Percentiles rank a stretch among this genome's conserved stretches.
Evolutionary conservation across 2,329 filamentous ascomycete species (phyloP).

Genomic region (Hypoxylon rubiginosum): DNA sequence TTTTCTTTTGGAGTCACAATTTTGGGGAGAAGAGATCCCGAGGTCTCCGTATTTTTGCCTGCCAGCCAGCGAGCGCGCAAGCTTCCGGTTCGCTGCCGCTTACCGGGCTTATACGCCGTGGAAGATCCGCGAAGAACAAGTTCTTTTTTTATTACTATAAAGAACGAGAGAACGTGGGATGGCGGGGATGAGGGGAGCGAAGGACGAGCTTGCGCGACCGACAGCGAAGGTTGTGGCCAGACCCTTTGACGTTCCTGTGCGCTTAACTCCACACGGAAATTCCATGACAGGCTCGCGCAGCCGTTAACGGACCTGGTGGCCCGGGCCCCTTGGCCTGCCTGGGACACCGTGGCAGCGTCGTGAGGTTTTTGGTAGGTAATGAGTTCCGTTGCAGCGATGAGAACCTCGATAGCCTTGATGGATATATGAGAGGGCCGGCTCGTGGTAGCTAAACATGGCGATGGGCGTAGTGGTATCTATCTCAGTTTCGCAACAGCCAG

Average conservation of each 20-base stretch:
- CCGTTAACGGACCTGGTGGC: conserved; percentile 43
- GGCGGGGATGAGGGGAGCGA: conserved; percentile 8
- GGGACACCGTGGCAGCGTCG: conserved; percentile 40
- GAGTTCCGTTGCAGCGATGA: conserved; percentile 27
- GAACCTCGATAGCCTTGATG: conserved; percentile 12
- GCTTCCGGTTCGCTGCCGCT: conserved; percentile 43
- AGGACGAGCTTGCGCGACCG: conserved; percentile 32
- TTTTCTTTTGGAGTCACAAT: too few relatives aligned
- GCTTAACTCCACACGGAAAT: conserved; percentile 43
- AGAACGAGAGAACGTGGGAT: conserved; percentile 32
- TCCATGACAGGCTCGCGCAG: conserved; percentile 42
- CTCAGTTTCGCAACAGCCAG: conserved; percentile 20
- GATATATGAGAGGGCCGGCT: conserved; percentile 39
- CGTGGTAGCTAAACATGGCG: conserved; percentile 23
- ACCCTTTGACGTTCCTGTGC: conserved; percentile 25
- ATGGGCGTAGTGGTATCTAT: conserved; percentile 24
- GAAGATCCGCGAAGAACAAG: conserved; percentile 26
- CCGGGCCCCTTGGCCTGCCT: conserved; percentile 22
- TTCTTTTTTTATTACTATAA: conserved; percentile 13
- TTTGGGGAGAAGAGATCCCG: conserved; percentile 20
- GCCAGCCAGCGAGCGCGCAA: conserved; percentile 30
- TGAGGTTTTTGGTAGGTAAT: conserved; percentile 44
- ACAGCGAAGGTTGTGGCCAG: conserved; percentile 36
- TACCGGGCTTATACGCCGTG: too few relatives aligned
- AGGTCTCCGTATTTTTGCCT: conserved; percentile 25